Evolutionary conservation across 495 filamentous ascomycete genomes (phyloP), one percentile per base, ranked within the genome.

Genomic region (Tuber calosporum): DNA sequence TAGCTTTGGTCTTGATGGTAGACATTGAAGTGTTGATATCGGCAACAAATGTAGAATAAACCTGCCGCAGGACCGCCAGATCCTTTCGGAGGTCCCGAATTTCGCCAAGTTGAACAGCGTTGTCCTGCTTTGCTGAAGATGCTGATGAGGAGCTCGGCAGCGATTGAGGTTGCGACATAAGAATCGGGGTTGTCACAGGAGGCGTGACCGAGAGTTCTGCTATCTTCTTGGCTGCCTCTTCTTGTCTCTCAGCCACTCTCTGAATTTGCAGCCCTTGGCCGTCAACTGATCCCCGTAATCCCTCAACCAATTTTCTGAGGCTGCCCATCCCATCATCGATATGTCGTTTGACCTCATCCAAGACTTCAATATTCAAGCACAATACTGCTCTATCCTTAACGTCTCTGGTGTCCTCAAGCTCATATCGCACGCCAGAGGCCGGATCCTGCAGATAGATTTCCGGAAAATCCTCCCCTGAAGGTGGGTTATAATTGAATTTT

Each of bases 401-500:
- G 79, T 99, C 95, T n/a, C 83, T 88, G 37, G 98, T 84, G 82
- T 98, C 95, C 81, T 99, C 95, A 45, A 99, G 84, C 82, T 98
- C 95, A 82, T 99, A 93, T 34, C 95, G 91, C 37, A 97, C 92
- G 6, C 95, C 96, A 13, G 94, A 97, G 17, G 97, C 87, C 8
- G 94, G 89, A 82, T 99, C 95, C 82, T 99, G 96, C 53, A 99
- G 94, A 82, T 98, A 97, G 40, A 99, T 97, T 79, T 98, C 95
- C 0, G 95, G 95, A 40, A 99, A 85, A 79, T 99, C 95, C 19
- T 88, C 89, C 36, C 96, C 95, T 81, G 98, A 92, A 76, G 97
- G 94, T 1, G 93, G 96, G 77, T 95, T 97, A 93, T 96, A 99
- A 9, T 93, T 93, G 79, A 99, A 99, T 79, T 97, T 98, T 76